Evolutionary conservation across 2,329 filamentous ascomycete genomes (phyloP).

Genomic region (Arthrocladium fulminans): DNA sequence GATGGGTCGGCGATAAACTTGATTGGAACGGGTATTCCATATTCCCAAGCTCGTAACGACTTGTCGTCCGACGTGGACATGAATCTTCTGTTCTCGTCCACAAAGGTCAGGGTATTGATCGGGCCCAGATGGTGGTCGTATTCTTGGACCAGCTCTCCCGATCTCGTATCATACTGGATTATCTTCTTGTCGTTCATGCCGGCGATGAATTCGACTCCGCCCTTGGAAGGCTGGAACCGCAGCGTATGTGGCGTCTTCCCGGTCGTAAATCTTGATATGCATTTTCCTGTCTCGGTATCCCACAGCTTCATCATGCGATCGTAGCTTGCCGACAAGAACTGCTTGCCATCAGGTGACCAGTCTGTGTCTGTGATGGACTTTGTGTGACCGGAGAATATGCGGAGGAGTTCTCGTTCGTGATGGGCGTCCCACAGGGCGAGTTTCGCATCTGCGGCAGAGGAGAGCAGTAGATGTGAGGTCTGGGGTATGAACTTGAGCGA

Average conservation of each 20-base stretch:
- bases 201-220: slow-evolving; percentile 81
- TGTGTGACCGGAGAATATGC: slow-evolving; percentile 82
- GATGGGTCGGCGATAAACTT: slow-evolving; percentile 96
- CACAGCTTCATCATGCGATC: slow-evolving; percentile 95
- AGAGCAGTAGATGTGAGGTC: slow-evolving; percentile 80
- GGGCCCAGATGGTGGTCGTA: slow-evolving; percentile 98
- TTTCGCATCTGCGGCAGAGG: slow-evolving; percentile 79
- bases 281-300: slow-evolving; percentile 92
- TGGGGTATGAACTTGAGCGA: slow-evolving; percentile 81
- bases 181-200: slow-evolving; percentile 99
- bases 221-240: slow-evolving; percentile 78
- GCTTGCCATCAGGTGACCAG: slow-evolving; percentile 72
- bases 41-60: slow-evolving; percentile 92
- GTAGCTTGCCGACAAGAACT: slow-evolving; percentile 85
- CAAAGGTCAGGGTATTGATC: slow-evolving; percentile 94
- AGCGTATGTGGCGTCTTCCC: slow-evolving; percentile 94
- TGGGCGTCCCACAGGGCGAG: slow-evolving; percentile 94
- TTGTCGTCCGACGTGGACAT: slow-evolving; percentile 98
- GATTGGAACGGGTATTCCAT: slow-evolving; percentile 95
- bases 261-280: slow-evolving; percentile 78
- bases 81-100: slow-evolving; percentile 88
- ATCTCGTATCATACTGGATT: slow-evolving; percentile 85
- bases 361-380: slow-evolving; percentile 85
- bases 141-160: slow-evolving; percentile 79
- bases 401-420: slow-evolving; percentile 76